These are phyloP conservation scores for Exophiala xenobiotica DNA, from an alignment of 2,329 filamentous ascomycete species.

Conservation along the genomic window DNA sequence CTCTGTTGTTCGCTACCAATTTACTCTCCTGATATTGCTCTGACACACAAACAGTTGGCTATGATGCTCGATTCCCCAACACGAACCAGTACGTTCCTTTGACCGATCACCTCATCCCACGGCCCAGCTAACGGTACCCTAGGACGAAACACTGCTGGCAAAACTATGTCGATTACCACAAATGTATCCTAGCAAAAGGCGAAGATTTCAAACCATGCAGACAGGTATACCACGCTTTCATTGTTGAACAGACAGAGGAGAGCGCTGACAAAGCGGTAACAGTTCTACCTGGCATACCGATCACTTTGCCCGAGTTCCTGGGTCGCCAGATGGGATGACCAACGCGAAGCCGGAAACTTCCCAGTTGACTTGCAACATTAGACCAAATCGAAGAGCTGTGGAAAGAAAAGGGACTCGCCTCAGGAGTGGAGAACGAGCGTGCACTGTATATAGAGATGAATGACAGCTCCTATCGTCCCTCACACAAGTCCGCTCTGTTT, in stretches of 20 bases:
- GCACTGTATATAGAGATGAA: conserved; percentile 25
- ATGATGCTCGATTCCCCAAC: conserved; percentile 99
- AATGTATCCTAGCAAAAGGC: conserved; percentile 97
- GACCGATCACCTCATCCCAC: conserved; percentile 4
- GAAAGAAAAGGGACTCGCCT: background rate
- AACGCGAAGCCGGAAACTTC: conserved; percentile 68
- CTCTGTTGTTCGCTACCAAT: conserved; percentile 4
- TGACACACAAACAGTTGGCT: conserved; percentile 56
- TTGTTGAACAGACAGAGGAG: background rate
- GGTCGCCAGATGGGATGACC: conserved; percentile 94
- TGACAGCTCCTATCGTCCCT: conserved; percentile 9
- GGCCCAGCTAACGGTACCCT: conserved; percentile 13
- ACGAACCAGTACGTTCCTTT: conserved; percentile 62
- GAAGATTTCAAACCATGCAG: conserved; percentile 97
- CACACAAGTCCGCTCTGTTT: background rate
- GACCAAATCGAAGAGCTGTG: background rate
- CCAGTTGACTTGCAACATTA: conserved; percentile 38
- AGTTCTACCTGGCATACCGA: conserved; percentile 97
- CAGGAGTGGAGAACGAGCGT: conserved; percentile 5
- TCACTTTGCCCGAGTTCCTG: conserved; percentile 96
- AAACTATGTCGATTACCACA: conserved; percentile 99
- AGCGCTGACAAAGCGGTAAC: conserved; percentile 18
- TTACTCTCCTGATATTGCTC: conserved; percentile 25
- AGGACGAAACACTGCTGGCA: conserved; percentile 99
- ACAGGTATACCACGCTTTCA: conserved; percentile 62